These are phyloP conservation scores for Gossypium bickii DNA, from an alignment of 345 rosid genomes.

Conservation along the genomic window DNA sequence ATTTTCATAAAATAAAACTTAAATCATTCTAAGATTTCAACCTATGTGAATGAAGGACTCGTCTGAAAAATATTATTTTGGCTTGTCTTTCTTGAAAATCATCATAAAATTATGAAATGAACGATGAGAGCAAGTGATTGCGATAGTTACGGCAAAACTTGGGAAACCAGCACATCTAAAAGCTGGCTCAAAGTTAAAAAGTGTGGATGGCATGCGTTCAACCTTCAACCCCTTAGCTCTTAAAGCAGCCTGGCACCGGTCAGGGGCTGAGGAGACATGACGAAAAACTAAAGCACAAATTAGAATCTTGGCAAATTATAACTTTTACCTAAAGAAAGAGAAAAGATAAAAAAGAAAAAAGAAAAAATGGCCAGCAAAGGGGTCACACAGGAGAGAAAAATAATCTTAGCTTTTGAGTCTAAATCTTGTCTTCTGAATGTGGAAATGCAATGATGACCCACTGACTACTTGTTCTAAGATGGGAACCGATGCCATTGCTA, in stretches of 20 bases:
- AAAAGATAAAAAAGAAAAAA: too few species aligned
- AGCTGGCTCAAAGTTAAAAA: background rate
- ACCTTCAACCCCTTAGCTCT: conserved; percentile 7
- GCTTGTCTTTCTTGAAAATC: background rate
- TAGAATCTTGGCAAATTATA: background rate
- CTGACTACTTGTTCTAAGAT: background rate
- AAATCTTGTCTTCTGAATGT: conserved; percentile 12
- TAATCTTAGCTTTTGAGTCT: conserved; percentile 8
- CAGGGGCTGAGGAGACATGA: conserved; percentile 6
- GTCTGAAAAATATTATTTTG: background rate
- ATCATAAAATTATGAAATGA: background rate
- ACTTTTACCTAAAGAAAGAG: background rate
- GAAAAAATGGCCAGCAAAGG: too few species aligned
- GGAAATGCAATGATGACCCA: conserved; percentile 13
- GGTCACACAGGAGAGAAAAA: background rate
- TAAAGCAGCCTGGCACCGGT: conserved; percentile 5
- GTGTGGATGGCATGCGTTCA: conserved; percentile 8
- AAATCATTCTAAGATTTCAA: too few species aligned
- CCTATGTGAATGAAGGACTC: too few species aligned
- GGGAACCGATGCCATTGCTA: background rate
- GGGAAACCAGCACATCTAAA: background rate
- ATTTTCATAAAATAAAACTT: too few species aligned
- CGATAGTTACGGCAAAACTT: conserved; percentile 20
- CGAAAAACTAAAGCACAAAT: background rate
- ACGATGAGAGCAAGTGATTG: conserved; percentile 11